These are phyloP conservation scores for Cichorium intybus DNA, from an alignment of 140 eudicot genomes.

Conservation along the genomic window DNA sequence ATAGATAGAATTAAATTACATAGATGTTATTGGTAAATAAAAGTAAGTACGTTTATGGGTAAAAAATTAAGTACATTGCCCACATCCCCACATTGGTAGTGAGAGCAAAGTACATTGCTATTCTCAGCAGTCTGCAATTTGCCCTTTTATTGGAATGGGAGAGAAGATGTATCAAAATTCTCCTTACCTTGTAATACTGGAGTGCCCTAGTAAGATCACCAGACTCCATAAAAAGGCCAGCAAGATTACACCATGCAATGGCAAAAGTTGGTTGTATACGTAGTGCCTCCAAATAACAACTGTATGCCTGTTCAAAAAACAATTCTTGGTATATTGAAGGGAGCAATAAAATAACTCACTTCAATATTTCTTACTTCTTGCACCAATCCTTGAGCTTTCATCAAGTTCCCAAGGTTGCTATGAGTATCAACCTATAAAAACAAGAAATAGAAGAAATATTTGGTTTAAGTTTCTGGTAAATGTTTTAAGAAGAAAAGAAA, in stretches of 20 bases:
- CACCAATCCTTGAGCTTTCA: slow-evolving; percentile 96
- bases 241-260: slow-evolving; percentile 97
- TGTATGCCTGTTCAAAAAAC: slow-evolving; percentile 59
- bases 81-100: no score
- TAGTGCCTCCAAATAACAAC: slow-evolving; percentile 86
- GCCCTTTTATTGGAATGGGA: no score
- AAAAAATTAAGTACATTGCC: no score
- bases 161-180: no score
- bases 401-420: slow-evolving; percentile 88
- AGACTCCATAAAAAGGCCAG: slow-evolving; percentile 89
- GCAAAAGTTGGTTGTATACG: slow-evolving; percentile 89
- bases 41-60: no score
- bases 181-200: slow-evolving; percentile 80
- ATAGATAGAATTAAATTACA: no score
- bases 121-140: no score
- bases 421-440: slow-evolving; percentile 85
- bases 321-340: slow-evolving; percentile 9
- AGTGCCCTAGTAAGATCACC: slow-evolving; percentile 84
- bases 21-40: no score
- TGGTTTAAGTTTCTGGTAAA: no score
- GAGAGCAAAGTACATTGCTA: no score
- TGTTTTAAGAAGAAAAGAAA: background rate
- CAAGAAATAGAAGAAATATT: slow-evolving; percentile 3
- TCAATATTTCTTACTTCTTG: slow-evolving; percentile 53
- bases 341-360: slow-evolving; percentile 8